phyloP scores from a whole-genome alignment of 495 filamentous ascomycete species.

The Aspergillus baeticus region DNA sequence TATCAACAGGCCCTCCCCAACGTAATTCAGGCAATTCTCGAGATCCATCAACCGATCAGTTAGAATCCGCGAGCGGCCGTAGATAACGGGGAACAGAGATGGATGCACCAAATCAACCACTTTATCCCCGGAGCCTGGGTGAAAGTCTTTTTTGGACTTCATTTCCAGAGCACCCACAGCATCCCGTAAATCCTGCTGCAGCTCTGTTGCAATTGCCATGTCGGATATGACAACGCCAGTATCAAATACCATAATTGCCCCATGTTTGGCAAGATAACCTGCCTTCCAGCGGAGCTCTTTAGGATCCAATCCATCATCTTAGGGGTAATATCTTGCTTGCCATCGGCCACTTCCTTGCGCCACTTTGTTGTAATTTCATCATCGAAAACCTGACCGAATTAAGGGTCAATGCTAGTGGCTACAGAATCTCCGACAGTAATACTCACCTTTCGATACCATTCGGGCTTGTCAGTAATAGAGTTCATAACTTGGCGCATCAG shows the following conservation, averaged over 20 bases:
- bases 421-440: neutral
- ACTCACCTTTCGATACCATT: constrained; percentile 34
- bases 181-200: neutral
- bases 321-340: constrained; percentile 33
- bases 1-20: neutral
- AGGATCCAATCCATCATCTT: constrained; percentile 54
- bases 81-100: constrained; percentile 15
- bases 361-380: constrained; percentile 15
- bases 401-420: too few species aligned
- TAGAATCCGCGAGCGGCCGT: constrained; percentile 7
- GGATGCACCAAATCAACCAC: constrained; percentile 19
- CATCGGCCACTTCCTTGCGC: constrained; percentile 13
- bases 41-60: neutral
- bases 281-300: constrained; percentile 51
- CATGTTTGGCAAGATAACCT: neutral
- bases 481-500: constrained; percentile 37
- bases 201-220: neutral
- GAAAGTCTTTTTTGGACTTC: constrained; percentile 10
- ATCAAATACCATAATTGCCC: neutral
- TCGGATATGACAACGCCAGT: constrained; percentile 14
- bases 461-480: constrained; percentile 42
- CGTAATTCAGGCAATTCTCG: constrained; percentile 2
- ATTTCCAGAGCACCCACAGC: constrained; percentile 3
- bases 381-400: constrained; percentile 8
- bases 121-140: constrained; percentile 13